Conservation (phyloP, 345 rosid species). For the Camelina neglecta region DNA sequence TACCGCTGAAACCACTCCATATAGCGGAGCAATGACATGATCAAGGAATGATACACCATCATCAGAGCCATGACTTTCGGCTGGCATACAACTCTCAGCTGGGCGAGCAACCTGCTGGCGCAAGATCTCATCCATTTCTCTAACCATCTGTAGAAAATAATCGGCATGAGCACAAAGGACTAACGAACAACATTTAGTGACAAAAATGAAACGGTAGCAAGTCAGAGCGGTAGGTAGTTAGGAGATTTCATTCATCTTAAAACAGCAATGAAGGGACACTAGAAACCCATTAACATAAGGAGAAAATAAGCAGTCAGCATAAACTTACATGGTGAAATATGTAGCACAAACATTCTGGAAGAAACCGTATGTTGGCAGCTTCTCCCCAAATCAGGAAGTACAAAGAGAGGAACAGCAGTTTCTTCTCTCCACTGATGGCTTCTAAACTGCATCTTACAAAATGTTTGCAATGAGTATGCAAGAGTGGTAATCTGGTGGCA, state of each 20-base stretch:
- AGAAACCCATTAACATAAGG: slow-evolving; percentile 16
- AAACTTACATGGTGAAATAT: slow-evolving; percentile 90
- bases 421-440: slow-evolving; percentile 78
- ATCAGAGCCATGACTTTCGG: slow-evolving; percentile 63
- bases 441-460: slow-evolving; percentile 67
- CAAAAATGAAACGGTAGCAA: slow-evolving; percentile 6
- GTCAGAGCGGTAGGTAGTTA: slow-evolving; percentile 11
- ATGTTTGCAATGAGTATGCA: slow-evolving; percentile 29
- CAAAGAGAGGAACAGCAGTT: slow-evolving; percentile 72
- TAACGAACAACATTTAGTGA: not conserved
- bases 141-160: slow-evolving; percentile 67
- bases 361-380: slow-evolving; percentile 83
- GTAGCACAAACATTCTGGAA: slow-evolving; percentile 96
- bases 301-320: slow-evolving; percentile 25
- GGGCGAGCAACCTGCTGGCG: slow-evolving; percentile 73
- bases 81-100: slow-evolving; percentile 81
- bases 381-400: slow-evolving; percentile 97
- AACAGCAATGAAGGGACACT: slow-evolving; percentile 3
- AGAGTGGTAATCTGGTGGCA: slow-evolving; percentile 21
- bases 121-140: slow-evolving; percentile 90
- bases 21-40: slow-evolving; percentile 80
- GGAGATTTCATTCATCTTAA: slow-evolving; percentile 18
- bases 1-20: slow-evolving; percentile 89
- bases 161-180: slow-evolving; percentile 22
- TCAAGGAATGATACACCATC: slow-evolving; percentile 77